phyloP scores from a whole-genome alignment of 2,329 filamentous ascomycete species.

The Mycosphaerelloides madeirae region DNA sequence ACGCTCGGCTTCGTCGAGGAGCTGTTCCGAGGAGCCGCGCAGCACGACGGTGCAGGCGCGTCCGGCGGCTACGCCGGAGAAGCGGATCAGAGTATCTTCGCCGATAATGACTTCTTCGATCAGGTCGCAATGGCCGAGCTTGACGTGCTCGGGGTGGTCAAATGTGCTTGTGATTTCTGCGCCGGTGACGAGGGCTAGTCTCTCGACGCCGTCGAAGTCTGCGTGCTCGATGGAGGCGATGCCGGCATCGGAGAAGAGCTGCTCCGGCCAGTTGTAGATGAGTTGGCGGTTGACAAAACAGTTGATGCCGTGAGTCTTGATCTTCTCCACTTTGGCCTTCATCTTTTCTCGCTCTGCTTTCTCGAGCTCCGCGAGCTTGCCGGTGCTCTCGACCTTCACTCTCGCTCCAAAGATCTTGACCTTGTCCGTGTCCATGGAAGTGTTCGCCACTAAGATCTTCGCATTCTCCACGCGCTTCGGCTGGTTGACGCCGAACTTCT shows the following conservation, averaged over 20 bases:
- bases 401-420: constrained; percentile 98
- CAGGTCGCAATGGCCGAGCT: constrained; percentile 88
- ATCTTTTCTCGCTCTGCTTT: constrained; percentile 99
- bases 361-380: constrained; percentile 95
- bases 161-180: constrained; percentile 98
- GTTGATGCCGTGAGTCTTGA: constrained; percentile 98
- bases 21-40: constrained; percentile 91
- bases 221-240: constrained; percentile 99
- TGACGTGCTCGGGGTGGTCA: constrained; percentile 94
- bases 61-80: constrained; percentile 90
- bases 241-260: constrained; percentile 94
- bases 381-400: constrained; percentile 93
- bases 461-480: constrained; percentile 96
- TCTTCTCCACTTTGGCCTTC: constrained; percentile 98
- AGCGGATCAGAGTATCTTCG: constrained; percentile 94
- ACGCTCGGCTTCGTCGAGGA: constrained; percentile 93
- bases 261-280: constrained; percentile 99
- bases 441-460: constrained; percentile 97
- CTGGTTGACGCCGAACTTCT: constrained; percentile 98
- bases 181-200: constrained; percentile 88
- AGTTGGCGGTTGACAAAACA: constrained; percentile 99
- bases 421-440: constrained; percentile 99
- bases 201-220: constrained; percentile 97
- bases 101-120: constrained; percentile 99
- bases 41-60: constrained; percentile 95